Evolutionary conservation across 768 basidiomycete genomes (phyloP), one percentile per base, ranked within the genome.

Genomic region (Mycena rebaudengoi): DNA sequence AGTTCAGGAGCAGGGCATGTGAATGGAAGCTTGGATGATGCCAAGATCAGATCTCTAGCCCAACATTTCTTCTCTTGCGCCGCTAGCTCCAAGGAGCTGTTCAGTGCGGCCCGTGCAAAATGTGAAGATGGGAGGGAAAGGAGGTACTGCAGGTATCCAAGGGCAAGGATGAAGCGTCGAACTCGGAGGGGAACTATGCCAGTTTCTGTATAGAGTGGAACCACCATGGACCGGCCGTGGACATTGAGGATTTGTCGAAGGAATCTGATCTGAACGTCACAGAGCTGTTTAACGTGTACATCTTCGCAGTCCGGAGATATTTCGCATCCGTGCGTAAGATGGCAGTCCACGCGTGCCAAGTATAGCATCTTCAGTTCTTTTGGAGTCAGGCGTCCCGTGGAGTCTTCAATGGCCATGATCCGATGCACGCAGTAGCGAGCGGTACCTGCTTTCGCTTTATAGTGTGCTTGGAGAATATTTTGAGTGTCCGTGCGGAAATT

Each of bases 191-290:
- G 75, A 12, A 44, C 28, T 6, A 75, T 39, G 11, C 71, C 71
- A 2, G 74, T 75, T 62, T 74, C 72, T 8, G 72, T 65, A 53
- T 63, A 70, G 6, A 76, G 69, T 4, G 63, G 52, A 1, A 64
- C 66, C 10, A 67, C 23, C 16, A 44, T 37, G 4, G 70, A 68
- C 16, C 54, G 40, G 6, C 20, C 7, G 23, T 66, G 59, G 21
- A 75, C 46, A n/a, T 67, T 65, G 12, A 76, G 72, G 3, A 71
- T 43, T 5, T 69, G 68, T 7, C 73, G 65, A 13, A 74, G 45
- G 39, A 69, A 74, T 20, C 37, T 44, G 21, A 48, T 39, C 41
- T 74, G 75, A 10, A 74, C 66, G 8, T 60, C 51, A 32, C 64
- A 39, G 7, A 72, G 68, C n/a, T 32, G 21, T 12, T 37, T 43